These are phyloP conservation scores for Conringia planisiliqua DNA, from an alignment of 345 rosid genomes.

Conservation along the genomic window DNA sequence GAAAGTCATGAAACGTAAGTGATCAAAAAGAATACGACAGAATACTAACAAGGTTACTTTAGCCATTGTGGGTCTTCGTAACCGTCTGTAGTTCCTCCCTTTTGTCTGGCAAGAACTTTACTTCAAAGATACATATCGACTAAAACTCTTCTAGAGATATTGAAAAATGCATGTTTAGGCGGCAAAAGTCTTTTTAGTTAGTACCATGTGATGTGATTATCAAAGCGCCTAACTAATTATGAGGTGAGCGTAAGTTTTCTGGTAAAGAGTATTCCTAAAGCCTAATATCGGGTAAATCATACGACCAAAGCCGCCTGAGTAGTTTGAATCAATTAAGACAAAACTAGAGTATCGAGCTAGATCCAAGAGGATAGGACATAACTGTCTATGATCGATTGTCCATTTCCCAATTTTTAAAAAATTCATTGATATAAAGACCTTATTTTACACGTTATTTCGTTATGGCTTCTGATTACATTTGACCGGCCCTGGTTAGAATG, in stretches of 20 bases:
- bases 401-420: background rate
- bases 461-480: background rate
- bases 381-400: background rate
- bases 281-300: background rate
- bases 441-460: background rate
- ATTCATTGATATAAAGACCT: too few species aligned
- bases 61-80: background rate
- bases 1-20: background rate
- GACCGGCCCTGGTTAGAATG: background rate
- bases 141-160: background rate
- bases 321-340: conserved; percentile 2
- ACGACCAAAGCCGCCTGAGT: background rate
- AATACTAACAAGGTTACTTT: background rate
- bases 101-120: background rate
- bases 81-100: background rate
- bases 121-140: background rate
- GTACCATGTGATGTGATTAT: background rate
- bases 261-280: background rate
- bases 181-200: background rate
- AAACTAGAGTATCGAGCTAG: background rate
- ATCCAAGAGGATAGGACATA: background rate
- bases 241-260: background rate
- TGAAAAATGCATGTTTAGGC: background rate
- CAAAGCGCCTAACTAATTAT: background rate
- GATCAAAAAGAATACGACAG: background rate